Evolutionary conservation across 2,329 filamentous ascomycete genomes (phyloP).

Genomic region (Cladosporium phlei): DNA sequence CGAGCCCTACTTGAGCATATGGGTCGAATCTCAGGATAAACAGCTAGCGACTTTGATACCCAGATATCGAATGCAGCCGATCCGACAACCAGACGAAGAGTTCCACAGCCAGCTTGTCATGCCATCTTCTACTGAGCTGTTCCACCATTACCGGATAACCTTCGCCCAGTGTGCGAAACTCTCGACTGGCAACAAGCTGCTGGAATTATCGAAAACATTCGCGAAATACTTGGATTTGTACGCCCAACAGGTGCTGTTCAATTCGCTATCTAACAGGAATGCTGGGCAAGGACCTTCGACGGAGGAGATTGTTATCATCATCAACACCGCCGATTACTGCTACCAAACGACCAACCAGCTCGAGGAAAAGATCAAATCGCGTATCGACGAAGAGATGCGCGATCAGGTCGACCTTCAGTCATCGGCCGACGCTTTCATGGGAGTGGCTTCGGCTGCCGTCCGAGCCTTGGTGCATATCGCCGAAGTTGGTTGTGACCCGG

Average conservation of each 20-base stretch:
- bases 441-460: constrained; percentile 84
- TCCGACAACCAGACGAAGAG: constrained; percentile 80
- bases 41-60: constrained; percentile 80
- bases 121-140: constrained; percentile 88
- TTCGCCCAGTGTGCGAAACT: constrained; percentile 93
- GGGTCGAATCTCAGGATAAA: constrained; percentile 94
- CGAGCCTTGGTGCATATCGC: constrained; percentile 78
- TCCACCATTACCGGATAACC: constrained; percentile 92
- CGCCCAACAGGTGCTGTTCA: constrained; percentile 82
- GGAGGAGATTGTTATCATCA: constrained; percentile 75
- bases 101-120: constrained; percentile 88
- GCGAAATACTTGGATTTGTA: constrained; percentile 95
- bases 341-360: constrained; percentile 88
- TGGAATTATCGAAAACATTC: constrained; percentile 79
- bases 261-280: constrained; percentile 60
- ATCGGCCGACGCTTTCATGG: constrained; percentile 91
- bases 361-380: constrained; percentile 88
- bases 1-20: constrained; percentile 91
- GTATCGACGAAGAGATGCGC: constrained; percentile 75
- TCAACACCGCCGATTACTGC: constrained; percentile 98
- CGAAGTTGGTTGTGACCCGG: constrained; percentile 74
- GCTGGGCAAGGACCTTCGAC: constrained; percentile 55
- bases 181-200: constrained; percentile 79
- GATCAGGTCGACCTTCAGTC: constrained; percentile 80
- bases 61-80: constrained; percentile 76